Base-by-base conservation (phyloP, 73 alveolate genomes). In the Effrenium voratum region DNA sequence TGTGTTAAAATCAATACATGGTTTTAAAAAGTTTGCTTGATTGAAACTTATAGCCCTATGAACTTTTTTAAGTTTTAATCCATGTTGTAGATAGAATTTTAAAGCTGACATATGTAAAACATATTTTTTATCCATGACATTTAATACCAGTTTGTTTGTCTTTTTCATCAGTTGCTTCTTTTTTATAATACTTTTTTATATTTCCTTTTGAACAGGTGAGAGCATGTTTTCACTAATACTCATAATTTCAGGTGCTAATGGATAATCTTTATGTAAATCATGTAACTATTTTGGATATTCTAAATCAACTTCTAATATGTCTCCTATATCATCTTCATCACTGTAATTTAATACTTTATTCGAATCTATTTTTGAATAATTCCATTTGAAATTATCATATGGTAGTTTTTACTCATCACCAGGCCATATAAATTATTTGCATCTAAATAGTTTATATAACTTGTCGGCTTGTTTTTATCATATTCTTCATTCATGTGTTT, bases 211-310 rank as follows among this genome's bases (percentile, higher is more conserved):
- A 4, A 26, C 5, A 0, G 36, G 60, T 6, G 63, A 6, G 13
- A 77, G 87, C 87, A 77, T 77, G 28, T 77, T 49, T 10, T 57
- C 60, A 28, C 15, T 77, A 15, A 77, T 38, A 77, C 41, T 77
- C 57, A 77, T 77, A 16, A 77, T 38, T 28, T 77, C 63, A 15
- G 87, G 87, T 30, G 87, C 87, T 77, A 77, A 5, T 1, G 87
- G 87, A 3, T 40, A 77, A 77, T 77, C 87, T 28, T 15, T 43
- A 77, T 77, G 87, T 0, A 19, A 41, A 40, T 77, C 87, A 28
- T 77, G 87, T 77, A 77, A 26, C 12, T 77, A 57, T 77, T 77
- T 40, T 41, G 87, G 87, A 30, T 77, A 77, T 77, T 77, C 87
- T 77, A 77, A 77, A 77, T 77, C 87, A 5, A 77, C 87, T 24